A percentile compares a stretch with the other conserved stretches of the same genome.
These are phyloP conservation scores for Mycena filopes DNA, from an alignment of 768 basidiomycete genomes.

Conservation along the genomic window DNA sequence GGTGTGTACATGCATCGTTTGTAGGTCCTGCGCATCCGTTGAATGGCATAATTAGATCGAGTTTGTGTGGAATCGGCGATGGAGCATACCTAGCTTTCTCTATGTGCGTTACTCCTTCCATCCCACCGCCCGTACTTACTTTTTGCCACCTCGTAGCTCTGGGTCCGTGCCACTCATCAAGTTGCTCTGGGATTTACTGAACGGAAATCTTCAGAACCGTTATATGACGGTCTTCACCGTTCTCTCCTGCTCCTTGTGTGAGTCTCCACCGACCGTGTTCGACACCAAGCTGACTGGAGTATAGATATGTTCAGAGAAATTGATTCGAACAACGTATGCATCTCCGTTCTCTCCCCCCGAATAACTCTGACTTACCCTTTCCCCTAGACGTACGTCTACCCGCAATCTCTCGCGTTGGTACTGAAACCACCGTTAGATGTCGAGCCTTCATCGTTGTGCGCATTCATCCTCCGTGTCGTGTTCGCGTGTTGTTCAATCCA, in stretches of 20 bases:
- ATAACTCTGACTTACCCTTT: too few relatives aligned
- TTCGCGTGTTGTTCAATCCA: too few relatives aligned
- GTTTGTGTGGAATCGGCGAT: conserved; percentile 12
- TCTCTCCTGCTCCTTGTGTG: neutral
- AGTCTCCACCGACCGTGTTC: neutral
- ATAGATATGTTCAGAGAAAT: conserved; percentile 6
- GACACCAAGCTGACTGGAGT: neutral
- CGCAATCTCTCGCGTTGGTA: too few relatives aligned
- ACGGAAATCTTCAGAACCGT: neutral
- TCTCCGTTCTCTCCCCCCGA: too few relatives aligned
- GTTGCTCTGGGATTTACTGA: too few relatives aligned
- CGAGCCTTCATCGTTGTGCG: conserved; percentile 4
- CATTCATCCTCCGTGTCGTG: neutral
- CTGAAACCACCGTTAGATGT: neutral
- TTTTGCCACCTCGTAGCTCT: conserved; percentile 1
- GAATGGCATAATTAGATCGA: neutral
- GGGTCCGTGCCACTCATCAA: neutral
- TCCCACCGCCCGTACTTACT: neutral
- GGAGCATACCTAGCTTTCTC: conserved; percentile 11
- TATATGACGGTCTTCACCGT: conserved; percentile 10
- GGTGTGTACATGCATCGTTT: neutral
- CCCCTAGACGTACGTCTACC: too few relatives aligned
- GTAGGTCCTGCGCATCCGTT: too few relatives aligned
- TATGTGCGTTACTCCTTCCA: neutral
- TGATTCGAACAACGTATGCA: conserved; percentile 1